Conservation (phyloP, 1,284 basidiomycete genomes). For the Heterobasidion occidentale region DNA sequence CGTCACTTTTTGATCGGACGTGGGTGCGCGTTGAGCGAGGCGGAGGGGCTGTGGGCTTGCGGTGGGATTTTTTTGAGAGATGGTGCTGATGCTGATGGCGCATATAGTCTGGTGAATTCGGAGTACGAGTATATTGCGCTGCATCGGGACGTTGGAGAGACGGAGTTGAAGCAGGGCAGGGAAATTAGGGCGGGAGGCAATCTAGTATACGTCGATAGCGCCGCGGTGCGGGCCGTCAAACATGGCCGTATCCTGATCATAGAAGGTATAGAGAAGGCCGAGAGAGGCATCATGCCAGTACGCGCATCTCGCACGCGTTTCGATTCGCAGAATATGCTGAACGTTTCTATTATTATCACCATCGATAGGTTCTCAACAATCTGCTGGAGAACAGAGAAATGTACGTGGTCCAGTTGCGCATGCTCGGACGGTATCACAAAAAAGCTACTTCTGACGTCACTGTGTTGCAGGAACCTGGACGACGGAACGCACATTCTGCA, state of each 20-base stretch:
- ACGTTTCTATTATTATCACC: neutral
- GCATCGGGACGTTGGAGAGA: slow-evolving; percentile 63
- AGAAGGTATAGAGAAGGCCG: slow-evolving; percentile 64
- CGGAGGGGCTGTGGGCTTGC: neutral
- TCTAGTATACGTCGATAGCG: slow-evolving; percentile 56
- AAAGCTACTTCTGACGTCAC: no score
- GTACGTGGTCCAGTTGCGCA: slow-evolving; percentile 20
- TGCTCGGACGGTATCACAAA: neutral
- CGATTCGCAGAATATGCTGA: neutral
- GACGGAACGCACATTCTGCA: slow-evolving; percentile 70
- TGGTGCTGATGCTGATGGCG: neutral
- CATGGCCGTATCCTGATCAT: slow-evolving; percentile 56
- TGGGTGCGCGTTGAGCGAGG: neutral
- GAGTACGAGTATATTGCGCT: slow-evolving; percentile 62
- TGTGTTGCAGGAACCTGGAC: slow-evolving; percentile 44
- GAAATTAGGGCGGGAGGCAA: slow-evolving; percentile 55
- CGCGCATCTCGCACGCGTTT: slow-evolving; percentile 3
- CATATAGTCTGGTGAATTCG: slow-evolving; percentile 46
- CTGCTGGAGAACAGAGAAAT: slow-evolving; percentile 63
- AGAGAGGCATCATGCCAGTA: slow-evolving; percentile 44
- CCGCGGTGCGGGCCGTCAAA: slow-evolving; percentile 59
- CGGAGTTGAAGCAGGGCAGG: slow-evolving; percentile 60
- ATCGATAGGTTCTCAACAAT: slow-evolving; percentile 49
- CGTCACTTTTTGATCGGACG: no score
- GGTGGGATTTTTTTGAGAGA: neutral